Conservation (phyloP, 768 basidiomycete genomes). For the Rhodotorula sphaerocarpa region DNA sequence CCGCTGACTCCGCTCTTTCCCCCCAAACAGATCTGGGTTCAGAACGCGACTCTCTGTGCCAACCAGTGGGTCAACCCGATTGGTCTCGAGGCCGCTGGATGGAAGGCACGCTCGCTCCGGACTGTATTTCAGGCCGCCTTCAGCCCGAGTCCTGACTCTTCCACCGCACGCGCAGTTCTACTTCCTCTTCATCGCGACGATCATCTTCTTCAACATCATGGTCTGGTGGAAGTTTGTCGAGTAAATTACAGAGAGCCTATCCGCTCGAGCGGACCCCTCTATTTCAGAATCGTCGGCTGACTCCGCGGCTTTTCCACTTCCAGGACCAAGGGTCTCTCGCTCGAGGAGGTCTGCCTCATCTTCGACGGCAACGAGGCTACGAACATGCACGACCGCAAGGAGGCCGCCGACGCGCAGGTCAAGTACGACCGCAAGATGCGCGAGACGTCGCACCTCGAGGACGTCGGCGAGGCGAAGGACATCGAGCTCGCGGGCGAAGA, state of each 20-base stretch:
- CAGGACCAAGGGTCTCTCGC: slow-evolving; percentile 42
- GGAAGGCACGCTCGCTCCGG: slow-evolving; percentile 6
- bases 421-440: background rate
- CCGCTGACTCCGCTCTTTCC: slow-evolving; percentile 48
- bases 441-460: slow-evolving; percentile 7
- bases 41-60: slow-evolving; percentile 54
- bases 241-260: too few species aligned
- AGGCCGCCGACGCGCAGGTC: slow-evolving; percentile 9
- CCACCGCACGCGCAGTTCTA: slow-evolving; percentile 54
- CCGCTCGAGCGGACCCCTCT: too few species aligned
- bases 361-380: slow-evolving; percentile 8
- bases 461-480: background rate
- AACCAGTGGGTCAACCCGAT: slow-evolving; percentile 53
- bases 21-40: slow-evolving; percentile 47
- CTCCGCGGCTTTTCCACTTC: too few species aligned
- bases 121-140: slow-evolving; percentile 14
- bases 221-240: too few species aligned
- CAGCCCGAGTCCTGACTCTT: slow-evolving; percentile 40
- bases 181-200: slow-evolving; percentile 55
- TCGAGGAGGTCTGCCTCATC: slow-evolving; percentile 5
- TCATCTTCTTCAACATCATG: too few species aligned
- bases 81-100: slow-evolving; percentile 3
- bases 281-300: too few species aligned
- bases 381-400: background rate
- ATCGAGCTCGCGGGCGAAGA: background rate